Evolutionary conservation across 345 rosid species (phyloP), one percentile per base, ranked within the genome.

Genomic region (Eucalyptus brandiana): DNA sequence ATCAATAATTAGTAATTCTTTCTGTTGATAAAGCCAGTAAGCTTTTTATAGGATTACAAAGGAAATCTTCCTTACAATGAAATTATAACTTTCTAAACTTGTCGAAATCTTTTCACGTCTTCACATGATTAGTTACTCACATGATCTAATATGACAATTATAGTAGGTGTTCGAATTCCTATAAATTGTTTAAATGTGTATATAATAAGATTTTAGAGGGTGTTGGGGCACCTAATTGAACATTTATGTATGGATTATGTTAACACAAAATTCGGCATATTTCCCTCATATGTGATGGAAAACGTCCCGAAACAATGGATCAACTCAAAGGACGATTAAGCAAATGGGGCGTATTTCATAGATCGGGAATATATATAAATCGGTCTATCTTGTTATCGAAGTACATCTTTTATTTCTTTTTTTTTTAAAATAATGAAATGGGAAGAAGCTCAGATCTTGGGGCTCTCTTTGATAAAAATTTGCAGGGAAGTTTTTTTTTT

Each of bases 331-430:
- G 9, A 56, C 2, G 2, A 24, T 56, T 24, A 56, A 56, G 30
- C 1, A 2, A 56, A 24, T 56, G 1, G 30, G 62, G 0, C 0
- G 12, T 9, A 56, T 2, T 56, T 10, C 12, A 2, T 24, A 56
- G 62, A 56, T 56, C 2, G 3, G 1, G 1, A 56, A 56, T 56
- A 3, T 54, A 54, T 0, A 11, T 54, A 54, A 54, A 54, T 54
- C 4, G 0, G 5, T 21, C 1, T 54, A 0, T 56, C 40, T n/a
- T 10, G 2, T n/a, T 32, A 69, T 1, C 23, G 0, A 32, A 16
- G 40, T 67, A n/a, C 34, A 8, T 67, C 23, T 67, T 67, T n/a
- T 4, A 32, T 67, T 67, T 4, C 5, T 16, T 16, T 8, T 44
- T 32, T 32, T 9, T 17, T 69, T 6, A 7, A 0, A 4, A 60